Conservation (phyloP, 2,329 filamentous ascomycete species). For the Septoria linicola region DNA sequence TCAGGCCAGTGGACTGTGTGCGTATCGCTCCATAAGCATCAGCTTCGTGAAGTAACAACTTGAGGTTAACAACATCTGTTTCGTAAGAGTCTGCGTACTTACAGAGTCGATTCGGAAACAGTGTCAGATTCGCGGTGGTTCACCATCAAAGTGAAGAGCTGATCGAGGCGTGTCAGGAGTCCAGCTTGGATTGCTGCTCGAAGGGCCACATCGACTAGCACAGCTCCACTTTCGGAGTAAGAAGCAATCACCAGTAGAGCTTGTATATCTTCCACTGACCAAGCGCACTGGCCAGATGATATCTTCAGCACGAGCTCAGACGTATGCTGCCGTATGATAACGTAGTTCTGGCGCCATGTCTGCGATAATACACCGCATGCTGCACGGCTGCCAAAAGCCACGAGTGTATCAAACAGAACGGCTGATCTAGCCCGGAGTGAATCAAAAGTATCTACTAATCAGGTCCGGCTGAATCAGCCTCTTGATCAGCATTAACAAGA, state of each 20-base stretch:
- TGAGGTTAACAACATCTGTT: no score
- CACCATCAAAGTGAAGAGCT: conserved; percentile 1
- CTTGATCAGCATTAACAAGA: no score
- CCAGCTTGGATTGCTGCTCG: conserved; percentile 53
- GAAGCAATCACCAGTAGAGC: conserved; percentile 54
- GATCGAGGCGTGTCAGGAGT: conserved; percentile 34
- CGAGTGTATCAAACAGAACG: conserved; percentile 54
- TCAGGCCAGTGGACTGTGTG: neutral
- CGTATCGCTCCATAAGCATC: neutral
- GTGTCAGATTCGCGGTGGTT: conserved; percentile 22
- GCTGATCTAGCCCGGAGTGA: conserved; percentile 50
- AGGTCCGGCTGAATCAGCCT: no score
- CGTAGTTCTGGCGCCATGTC: conserved; percentile 39
- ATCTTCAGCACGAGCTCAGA: conserved; percentile 47
- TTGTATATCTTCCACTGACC: conserved; percentile 50
- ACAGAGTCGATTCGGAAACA: neutral
- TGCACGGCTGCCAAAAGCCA: conserved; percentile 53
- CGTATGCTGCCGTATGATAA: conserved; percentile 41
- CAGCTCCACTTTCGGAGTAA: conserved; percentile 54
- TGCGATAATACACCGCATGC: conserved; percentile 44
- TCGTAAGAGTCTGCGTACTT: no score
- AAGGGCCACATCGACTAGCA: conserved; percentile 52
- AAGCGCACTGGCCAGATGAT: conserved; percentile 40
- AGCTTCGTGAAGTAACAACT: no score
- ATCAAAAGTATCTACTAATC: conserved; percentile 44